Evolutionary conservation across 805 yeast genomes (phyloP), one percentile per base, ranked within the genome.

Genomic region (Schizosaccharomyces lindneri): DNA sequence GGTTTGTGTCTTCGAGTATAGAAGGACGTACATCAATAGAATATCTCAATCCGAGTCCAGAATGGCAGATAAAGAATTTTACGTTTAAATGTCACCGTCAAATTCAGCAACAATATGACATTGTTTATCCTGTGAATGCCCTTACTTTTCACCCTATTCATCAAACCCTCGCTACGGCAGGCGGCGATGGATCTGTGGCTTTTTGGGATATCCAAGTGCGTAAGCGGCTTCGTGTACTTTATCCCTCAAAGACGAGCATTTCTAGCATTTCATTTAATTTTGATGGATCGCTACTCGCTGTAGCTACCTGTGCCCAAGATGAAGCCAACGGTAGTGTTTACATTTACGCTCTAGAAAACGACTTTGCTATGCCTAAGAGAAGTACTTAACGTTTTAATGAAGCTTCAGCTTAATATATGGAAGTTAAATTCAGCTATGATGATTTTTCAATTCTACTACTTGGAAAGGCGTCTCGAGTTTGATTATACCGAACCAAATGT

Each of bases 21-120:
- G 95, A 86, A 66, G 95, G 95, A 0, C 73, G 94, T 36, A 87
- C 84, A 0, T 81, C 88, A 0, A 78, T 87, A 32, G 90, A 86
- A 64, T 82, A 76, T 66, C 79, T 82, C 62, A 79, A 81, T 62
- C 77, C 79, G 3, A 70, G 76, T 2, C 74, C 76, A 1, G 71
- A 72, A 55, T 67, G 68, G 3, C 77, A 72, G 61, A 65, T 70
- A 1, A 71, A 74, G 62, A 78, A 80, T 62, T 88, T 82, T 69
- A 90, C 95, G 0, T 87, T 87, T 74, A 81, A 87, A 67, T 83
- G 95, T 64, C 96, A 87, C 70, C 72, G 95, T 41, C 70, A 74
- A 57, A 73, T 75, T 61, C 65, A 73, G 21, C 63, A 60, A 11
- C 61, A 75, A 55, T 72, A 73, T 7, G 85, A 81, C 63, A 70